phyloP scores from a whole-genome alignment of 345 rosid genomes.

The Eutrema heterophyllum region DNA sequence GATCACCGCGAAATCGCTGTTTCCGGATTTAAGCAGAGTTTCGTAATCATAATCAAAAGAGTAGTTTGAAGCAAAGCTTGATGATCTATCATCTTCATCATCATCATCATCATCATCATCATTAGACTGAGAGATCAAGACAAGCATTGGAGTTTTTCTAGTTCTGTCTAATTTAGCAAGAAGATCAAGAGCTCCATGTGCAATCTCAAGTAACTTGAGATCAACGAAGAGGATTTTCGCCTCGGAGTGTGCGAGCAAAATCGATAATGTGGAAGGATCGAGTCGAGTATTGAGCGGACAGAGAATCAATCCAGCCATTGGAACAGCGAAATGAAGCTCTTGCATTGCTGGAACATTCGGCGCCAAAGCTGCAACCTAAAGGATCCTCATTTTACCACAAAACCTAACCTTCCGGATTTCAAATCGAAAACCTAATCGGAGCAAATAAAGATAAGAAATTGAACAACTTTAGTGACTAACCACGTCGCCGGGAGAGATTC shows the following conservation, averaged over 20 bases:
- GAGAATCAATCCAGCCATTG: slow-evolving; percentile 73
- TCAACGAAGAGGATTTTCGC: slow-evolving; percentile 62
- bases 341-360: slow-evolving; percentile 75
- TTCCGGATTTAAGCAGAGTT: slow-evolving; percentile 43
- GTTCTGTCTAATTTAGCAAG: slow-evolving; percentile 29
- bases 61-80: neutral
- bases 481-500: slow-evolving; percentile 62
- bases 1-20: slow-evolving; percentile 34
- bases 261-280: slow-evolving; percentile 50
- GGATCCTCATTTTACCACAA: neutral
- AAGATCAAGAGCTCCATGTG: slow-evolving; percentile 51
- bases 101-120: neutral
- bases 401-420: neutral
- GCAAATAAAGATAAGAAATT: neutral
- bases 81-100: neutral
- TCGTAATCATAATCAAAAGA: slow-evolving; percentile 45
- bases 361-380: slow-evolving; percentile 60
- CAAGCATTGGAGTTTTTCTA: slow-evolving; percentile 34
- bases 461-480: slow-evolving; percentile 32
- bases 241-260: slow-evolving; percentile 50
- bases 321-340: slow-evolving; percentile 83
- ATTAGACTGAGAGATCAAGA: slow-evolving; percentile 43
- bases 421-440: neutral
- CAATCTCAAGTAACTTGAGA: slow-evolving; percentile 45
- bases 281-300: slow-evolving; percentile 65